Conservation (phyloP, 73 alveolate genomes). For the Paramecium tetraurelia region DNA sequence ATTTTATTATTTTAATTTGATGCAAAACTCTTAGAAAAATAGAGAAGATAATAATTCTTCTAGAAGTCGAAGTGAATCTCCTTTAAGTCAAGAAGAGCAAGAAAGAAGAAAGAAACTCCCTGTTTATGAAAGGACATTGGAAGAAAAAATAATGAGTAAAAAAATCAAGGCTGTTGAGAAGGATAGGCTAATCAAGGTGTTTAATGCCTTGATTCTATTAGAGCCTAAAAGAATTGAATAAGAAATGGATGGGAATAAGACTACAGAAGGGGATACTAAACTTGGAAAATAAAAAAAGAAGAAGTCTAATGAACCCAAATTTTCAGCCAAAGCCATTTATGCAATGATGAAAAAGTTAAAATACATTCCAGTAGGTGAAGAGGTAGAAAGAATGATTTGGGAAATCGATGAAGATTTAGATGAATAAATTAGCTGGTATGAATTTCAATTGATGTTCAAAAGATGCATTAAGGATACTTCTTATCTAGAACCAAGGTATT, state of each 20-base stretch:
- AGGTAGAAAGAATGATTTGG: constrained; percentile 79
- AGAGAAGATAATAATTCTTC: background rate
- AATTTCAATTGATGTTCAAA: constrained; percentile 75
- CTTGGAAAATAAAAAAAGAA: constrained; percentile 29
- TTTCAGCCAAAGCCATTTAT: constrained; percentile 21
- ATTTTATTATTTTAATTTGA: background rate
- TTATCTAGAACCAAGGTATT: constrained; percentile 73
- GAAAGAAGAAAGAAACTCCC: background rate
- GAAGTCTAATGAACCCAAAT: constrained; percentile 41
- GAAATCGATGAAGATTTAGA: constrained; percentile 80
- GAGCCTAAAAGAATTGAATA: constrained; percentile 14
- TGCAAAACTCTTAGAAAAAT: background rate
- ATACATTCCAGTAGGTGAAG: constrained; percentile 58
- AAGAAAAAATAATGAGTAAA: constrained; percentile 52
- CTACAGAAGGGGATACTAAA: constrained; percentile 21
- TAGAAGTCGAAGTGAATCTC: background rate
- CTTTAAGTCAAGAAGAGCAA: background rate
- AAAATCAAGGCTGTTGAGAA: constrained; percentile 49
- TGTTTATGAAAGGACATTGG: constrained; percentile 2
- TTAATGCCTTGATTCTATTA: constrained; percentile 1
- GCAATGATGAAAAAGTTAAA: constrained; percentile 13
- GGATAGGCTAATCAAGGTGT: constrained; percentile 37
- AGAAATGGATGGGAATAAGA: background rate
- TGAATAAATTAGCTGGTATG: constrained; percentile 69
- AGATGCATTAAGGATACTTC: constrained; percentile 74